phyloP scores from a whole-genome alignment of 192 early-diverging fungal genomes.

The Linnemannia hyalina region DNA sequence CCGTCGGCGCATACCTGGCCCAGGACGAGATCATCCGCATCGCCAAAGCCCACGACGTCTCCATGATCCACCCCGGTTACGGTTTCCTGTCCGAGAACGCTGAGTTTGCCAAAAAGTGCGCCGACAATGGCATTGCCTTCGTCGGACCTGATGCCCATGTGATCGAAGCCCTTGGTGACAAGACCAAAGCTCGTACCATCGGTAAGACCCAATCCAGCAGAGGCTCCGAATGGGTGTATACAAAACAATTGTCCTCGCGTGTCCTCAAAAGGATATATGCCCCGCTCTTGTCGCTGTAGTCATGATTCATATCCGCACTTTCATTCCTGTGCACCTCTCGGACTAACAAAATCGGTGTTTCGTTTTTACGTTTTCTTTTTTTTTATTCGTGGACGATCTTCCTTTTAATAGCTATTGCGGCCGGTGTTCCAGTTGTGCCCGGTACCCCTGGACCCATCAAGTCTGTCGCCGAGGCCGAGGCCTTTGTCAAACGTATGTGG shows the following conservation, averaged over 20 bases:
- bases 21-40: constrained; percentile 94
- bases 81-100: constrained; percentile 97
- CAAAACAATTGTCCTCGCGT: neutral
- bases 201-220: constrained; percentile 59
- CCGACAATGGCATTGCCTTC: constrained; percentile 91
- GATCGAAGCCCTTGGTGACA: constrained; percentile 94
- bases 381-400: neutral
- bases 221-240: neutral
- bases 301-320: neutral
- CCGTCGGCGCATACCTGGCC: constrained; percentile 95
- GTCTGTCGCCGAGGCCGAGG: constrained; percentile 71
- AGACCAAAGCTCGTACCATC: constrained; percentile 90
- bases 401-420: constrained; percentile 70
- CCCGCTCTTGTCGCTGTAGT: neutral
- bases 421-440: constrained; percentile 92
- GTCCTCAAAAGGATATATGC: neutral
- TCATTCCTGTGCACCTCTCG: neutral
- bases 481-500: constrained; percentile 70
- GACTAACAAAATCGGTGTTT: neutral
- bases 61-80: constrained; percentile 96
- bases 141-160: constrained; percentile 88
- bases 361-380: neutral
- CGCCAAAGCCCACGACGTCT: constrained; percentile 83
- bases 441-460: constrained; percentile 90
- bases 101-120: constrained; percentile 90